Conservation (phyloP, 257 asterid genomes). For the Gentiana straminea region DNA sequence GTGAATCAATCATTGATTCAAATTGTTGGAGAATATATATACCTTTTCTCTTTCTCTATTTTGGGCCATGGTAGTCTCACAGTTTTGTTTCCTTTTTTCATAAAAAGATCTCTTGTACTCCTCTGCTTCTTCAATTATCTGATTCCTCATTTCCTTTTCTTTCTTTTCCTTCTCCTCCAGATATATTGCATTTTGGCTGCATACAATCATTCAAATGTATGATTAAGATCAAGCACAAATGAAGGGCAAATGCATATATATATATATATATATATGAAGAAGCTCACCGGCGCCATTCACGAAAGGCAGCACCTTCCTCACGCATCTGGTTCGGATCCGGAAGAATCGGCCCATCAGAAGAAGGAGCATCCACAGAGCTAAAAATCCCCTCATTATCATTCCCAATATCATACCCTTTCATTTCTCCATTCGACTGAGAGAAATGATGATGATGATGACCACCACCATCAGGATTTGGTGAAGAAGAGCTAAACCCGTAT, state of each 20-base stretch:
- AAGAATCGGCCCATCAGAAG: conserved; percentile 57
- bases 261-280: neutral
- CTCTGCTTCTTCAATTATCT: conserved; percentile 78
- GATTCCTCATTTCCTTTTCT: conserved; percentile 76
- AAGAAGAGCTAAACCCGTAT: conserved; percentile 19
- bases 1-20: too few relatives aligned
- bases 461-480: conserved; percentile 6
- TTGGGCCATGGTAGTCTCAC: conserved; percentile 53
- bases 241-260: too few relatives aligned
- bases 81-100: conserved; percentile 52
- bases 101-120: conserved; percentile 66
- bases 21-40: neutral
- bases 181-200: conserved; percentile 73
- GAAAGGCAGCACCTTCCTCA: conserved; percentile 82
- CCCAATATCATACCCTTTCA: conserved; percentile 34
- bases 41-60: conserved; percentile 88
- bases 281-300: conserved; percentile 95
- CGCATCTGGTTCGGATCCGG: conserved; percentile 85
- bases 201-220: neutral
- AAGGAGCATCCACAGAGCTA: conserved; percentile 18
- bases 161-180: conserved; percentile 90
- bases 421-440: conserved; percentile 16
- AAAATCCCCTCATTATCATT: conserved; percentile 53
- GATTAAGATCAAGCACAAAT: too few relatives aligned
- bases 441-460: too few relatives aligned